These are phyloP conservation scores for Lasiodiplodia hormozganensis DNA, from an alignment of 2,329 filamentous ascomycete genomes.

Conservation along the genomic window DNA sequence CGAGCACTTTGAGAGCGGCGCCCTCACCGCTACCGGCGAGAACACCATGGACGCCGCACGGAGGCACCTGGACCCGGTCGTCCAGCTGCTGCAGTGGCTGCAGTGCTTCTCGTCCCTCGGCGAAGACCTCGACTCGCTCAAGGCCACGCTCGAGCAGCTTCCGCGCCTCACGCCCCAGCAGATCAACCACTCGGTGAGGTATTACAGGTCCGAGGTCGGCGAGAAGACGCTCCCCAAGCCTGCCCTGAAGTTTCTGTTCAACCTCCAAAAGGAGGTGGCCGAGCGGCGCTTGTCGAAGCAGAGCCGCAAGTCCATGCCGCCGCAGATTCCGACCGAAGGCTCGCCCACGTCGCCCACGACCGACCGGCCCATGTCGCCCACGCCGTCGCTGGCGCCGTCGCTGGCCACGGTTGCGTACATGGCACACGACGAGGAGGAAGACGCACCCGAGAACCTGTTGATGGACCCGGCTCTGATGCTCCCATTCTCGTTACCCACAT, in stretches of 20 bases:
- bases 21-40: slow-evolving; percentile 83
- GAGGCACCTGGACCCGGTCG: slow-evolving; percentile 84
- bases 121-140: slow-evolving; percentile 86
- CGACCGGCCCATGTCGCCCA: slow-evolving; percentile 21
- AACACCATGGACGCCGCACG: slow-evolving; percentile 84
- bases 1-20: slow-evolving; percentile 93
- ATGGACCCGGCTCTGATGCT: slow-evolving; percentile 91
- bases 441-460: slow-evolving; percentile 76
- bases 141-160: slow-evolving; percentile 88
- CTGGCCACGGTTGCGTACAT: slow-evolving; percentile 31
- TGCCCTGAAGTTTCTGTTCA: slow-evolving; percentile 83
- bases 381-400: slow-evolving; percentile 12
- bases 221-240: slow-evolving; percentile 91
- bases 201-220: slow-evolving; percentile 93
- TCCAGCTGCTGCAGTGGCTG: slow-evolving; percentile 95
- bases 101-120: slow-evolving; percentile 96
- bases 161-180: slow-evolving; percentile 85
- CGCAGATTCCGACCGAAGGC: slow-evolving; percentile 20
- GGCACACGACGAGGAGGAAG: slow-evolving; percentile 65
- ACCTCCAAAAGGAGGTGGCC: slow-evolving; percentile 77
- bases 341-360: slow-evolving; percentile 5
- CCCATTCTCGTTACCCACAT: slow-evolving; percentile 92
- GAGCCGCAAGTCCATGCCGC: slow-evolving; percentile 25
- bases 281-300: slow-evolving; percentile 38
- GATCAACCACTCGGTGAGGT: slow-evolving; percentile 87